Percentiles rank a stretch among this genome's conserved stretches.
phyloP scores from a whole-genome alignment of 768 basidiomycete species.

The Leccinum arenicola region DNA sequence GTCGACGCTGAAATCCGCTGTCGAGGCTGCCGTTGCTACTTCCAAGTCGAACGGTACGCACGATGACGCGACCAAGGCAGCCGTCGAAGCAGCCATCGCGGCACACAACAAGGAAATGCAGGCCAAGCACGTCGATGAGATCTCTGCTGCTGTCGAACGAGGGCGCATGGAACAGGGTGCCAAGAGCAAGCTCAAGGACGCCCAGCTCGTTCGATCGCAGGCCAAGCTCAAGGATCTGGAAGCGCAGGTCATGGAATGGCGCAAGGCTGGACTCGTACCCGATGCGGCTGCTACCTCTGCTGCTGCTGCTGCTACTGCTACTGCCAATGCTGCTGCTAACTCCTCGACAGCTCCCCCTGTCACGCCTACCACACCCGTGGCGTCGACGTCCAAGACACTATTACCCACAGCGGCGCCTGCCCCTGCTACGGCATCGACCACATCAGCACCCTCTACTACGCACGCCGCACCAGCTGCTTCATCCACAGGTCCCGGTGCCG shows the following conservation, averaged over 20 bases:
- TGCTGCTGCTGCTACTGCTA: background rate
- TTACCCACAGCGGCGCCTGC: slow-evolving; percentile 8
- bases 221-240: slow-evolving; percentile 67
- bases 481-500: slow-evolving; percentile 27
- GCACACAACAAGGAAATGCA: slow-evolving; percentile 48
- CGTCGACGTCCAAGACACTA: slow-evolving; percentile 22
- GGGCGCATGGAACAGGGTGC: slow-evolving; percentile 62
- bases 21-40: slow-evolving; percentile 42
- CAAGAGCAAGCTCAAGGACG: slow-evolving; percentile 69
- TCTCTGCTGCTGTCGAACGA: slow-evolving; percentile 62
- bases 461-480: slow-evolving; percentile 19
- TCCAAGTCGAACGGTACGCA: slow-evolving; percentile 35
- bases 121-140: slow-evolving; percentile 50
- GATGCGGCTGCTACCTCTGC: slow-evolving; percentile 30
- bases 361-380: slow-evolving; percentile 28
- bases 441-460: slow-evolving; percentile 15
- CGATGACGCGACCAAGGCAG: slow-evolving; percentile 40
- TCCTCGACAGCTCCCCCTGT: slow-evolving; percentile 17
- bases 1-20: slow-evolving; percentile 49
- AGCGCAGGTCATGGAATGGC: slow-evolving; percentile 56
- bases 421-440: slow-evolving; percentile 14
- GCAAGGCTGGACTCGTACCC: slow-evolving; percentile 48
- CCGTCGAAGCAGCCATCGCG: slow-evolving; percentile 47
- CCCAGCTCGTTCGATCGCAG: slow-evolving; percentile 60
- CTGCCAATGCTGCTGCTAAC: slow-evolving; percentile 14